Base-by-base conservation (phyloP, 148 eudicot species). In the Rhododendron mucronatum region DNA sequence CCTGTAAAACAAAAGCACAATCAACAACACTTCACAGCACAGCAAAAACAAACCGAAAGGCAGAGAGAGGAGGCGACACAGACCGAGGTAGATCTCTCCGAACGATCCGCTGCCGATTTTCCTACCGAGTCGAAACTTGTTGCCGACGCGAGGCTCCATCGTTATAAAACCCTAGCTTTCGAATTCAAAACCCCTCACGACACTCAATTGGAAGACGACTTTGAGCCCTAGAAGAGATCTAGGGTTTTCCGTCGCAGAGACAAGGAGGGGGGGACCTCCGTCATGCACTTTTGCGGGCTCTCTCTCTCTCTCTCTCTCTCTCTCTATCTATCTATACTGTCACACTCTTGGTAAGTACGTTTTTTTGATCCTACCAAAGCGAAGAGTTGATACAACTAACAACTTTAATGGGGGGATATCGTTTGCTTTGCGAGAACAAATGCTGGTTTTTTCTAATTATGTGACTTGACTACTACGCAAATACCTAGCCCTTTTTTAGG, bases 71-170 rank as follows among this genome's bases (percentile, higher is more conserved):
- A 82, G 51, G 37, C 48, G 33, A 26, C n/a, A 84, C 59, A 59
- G 15, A 93, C 97, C 97, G 7, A 94, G 91, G 89, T 92, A 91
- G 88, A 94, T 93, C 88, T 94, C 97, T 48, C 97, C 97, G 73
- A 94, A 94, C 1, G 97, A 94, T 88, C 97, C 97, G 51, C 95
- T 92, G 45, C 97, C 97, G n/a, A 94, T 93, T 89, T 91, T 93
- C 45, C 94, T 89, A 39, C 97, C 97, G 57, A 94, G 92, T 11
- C 94, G 90, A 78, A 84, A 94, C 91, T 94, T 94, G 83, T 93
- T 93, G 28, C 92, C 95, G 14, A 94, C 91, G 35, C 94, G 93
- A 85, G 94, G 92, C 92, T 94, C 96, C 96, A 94, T 94, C 81
- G 84, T 78, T 14, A 16, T 44, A 12, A 48, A 86, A 84, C 78